Evolutionary conservation across 1,284 basidiomycete species (phyloP).

Genomic region (Inonotus obliquus): DNA sequence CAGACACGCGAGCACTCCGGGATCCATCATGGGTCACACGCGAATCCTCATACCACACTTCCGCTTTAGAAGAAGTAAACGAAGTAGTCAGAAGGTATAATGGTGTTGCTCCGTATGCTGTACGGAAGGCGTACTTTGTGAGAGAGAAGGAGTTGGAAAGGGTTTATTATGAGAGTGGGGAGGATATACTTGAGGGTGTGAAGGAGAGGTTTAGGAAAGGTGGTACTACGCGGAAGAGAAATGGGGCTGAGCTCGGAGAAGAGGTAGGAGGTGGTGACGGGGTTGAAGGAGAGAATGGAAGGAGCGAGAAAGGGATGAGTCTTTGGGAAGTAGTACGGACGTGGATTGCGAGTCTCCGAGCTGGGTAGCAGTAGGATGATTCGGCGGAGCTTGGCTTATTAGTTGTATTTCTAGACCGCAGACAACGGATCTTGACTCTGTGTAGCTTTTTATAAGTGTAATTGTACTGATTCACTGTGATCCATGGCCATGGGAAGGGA

Average conservation of each 20-base stretch:
- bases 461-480: not conserved
- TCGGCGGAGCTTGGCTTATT: not conserved
- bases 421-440: not conserved
- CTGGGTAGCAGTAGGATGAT: not conserved
- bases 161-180: constrained; percentile 47
- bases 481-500: not conserved
- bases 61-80: constrained; percentile 69
- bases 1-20: constrained; percentile 43
- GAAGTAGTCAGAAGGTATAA: constrained; percentile 75
- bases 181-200: constrained; percentile 48
- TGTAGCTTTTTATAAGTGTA: not conserved
- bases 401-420: not conserved
- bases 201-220: constrained; percentile 25
- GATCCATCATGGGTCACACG: constrained; percentile 73
- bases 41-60: constrained; percentile 68
- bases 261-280: not conserved
- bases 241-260: constrained; percentile 4
- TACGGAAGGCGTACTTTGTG: constrained; percentile 56
- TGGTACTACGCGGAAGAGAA: not conserved
- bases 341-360: constrained; percentile 23
- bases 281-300: constrained; percentile 6
- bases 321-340: constrained; percentile 26
- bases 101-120: constrained; percentile 70
- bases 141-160: constrained; percentile 54
- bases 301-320: constrained; percentile 6